A percentile compares a stretch with the other conserved stretches of the same genome.
Conservation (phyloP, 2,329 filamentous ascomycete genomes). For the Phaeosphaeriaceae sp. region DNA sequence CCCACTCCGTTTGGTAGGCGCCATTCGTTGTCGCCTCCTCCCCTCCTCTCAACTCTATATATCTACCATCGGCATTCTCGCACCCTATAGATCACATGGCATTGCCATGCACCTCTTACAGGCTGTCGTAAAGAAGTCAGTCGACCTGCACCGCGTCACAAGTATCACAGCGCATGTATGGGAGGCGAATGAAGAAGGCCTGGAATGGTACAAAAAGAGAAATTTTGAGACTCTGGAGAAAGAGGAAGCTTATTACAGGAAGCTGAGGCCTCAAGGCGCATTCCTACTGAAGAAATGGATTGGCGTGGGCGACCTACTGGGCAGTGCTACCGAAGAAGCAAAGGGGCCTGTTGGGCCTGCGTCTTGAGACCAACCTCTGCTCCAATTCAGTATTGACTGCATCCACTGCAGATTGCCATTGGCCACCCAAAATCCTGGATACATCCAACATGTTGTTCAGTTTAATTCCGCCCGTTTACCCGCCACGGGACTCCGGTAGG, state of each 20-base stretch:
- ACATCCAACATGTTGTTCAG: conserved; percentile 1
- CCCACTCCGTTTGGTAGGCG: conserved; percentile 52
- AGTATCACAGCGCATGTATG: conserved; percentile 68
- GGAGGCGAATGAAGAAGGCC: conserved; percentile 65
- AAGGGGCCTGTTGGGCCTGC: not conserved
- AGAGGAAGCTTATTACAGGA: conserved; percentile 65
- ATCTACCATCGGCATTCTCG: conserved; percentile 64
- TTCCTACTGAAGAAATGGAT: conserved; percentile 58
- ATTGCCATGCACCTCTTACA: conserved; percentile 63
- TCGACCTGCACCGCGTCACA: conserved; percentile 57
- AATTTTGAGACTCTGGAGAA: conserved; percentile 61
- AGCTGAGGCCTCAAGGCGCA: conserved; percentile 62
- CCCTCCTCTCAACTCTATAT: conserved; percentile 61
- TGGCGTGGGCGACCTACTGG: conserved; percentile 43
- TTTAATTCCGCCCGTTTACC: conserved; percentile 11
- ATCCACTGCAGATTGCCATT: not conserved
- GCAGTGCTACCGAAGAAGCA: not conserved
- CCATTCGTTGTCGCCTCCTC: conserved; percentile 56
- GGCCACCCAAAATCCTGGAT: conserved; percentile 3
- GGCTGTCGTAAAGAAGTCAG: conserved; percentile 53
- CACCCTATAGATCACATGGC: conserved; percentile 64
- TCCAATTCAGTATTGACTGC: not conserved
- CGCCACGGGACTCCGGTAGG: conserved; percentile 6
- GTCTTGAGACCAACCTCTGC: not conserved
- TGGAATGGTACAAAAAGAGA: conserved; percentile 66